Base-by-base conservation (phyloP, 2,329 filamentous ascomycete genomes). In the Colletotrichum nymphaeae region DNA sequence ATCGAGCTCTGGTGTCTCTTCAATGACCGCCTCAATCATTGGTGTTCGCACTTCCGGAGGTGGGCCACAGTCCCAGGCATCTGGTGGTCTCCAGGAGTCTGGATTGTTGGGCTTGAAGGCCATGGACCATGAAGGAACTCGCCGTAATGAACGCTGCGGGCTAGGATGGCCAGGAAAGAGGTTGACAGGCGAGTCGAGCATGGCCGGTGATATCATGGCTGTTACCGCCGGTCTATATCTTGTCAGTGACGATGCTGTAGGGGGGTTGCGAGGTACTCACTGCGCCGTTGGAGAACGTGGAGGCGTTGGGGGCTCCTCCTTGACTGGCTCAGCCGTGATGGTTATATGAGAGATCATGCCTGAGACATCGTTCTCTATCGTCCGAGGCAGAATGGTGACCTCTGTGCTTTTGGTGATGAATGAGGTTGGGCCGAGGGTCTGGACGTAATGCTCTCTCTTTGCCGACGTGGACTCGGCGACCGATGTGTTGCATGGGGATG, bases 41-140 rank as follows among this genome's bases (percentile, higher is more conserved):
- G 71, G 67, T 14, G 59, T 65, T 32, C 67, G 67, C 49, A 62
- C 73, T n/a, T 78, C 76, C 4, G 79, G 79, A 1, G 76, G 76
- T 32, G 78, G 78, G 3, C 77, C 78, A 56, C 81, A 83, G 22
- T 83, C 80, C 86, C 86, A 88, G 9, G 84, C 83, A 37, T 84
- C 80, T 0, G 84, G 84, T 0, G 86, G 81, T 52, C 82, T 86
- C 86, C 86, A 88, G n/a, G 81, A 78, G 19, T 86, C 83, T 0
- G 81, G 79, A 57, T 84, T 83, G 24, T 81, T 82, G 4, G 81
- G 77, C 35, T 76, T 79, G 67, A 80, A 80, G 7, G 78, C 74
- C 35, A 76, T 72, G 2, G 77, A 79, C 65, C 77, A 71, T 6
- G 74, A 63, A 24, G 74, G 62, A 28, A 72, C 69, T 32, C 64